Percentiles rank a stretch among this genome's conserved stretches.
Evolutionary conservation across 495 filamentous ascomycete species (phyloP).

Genomic region (Trichocladium uniseriatum): DNA sequence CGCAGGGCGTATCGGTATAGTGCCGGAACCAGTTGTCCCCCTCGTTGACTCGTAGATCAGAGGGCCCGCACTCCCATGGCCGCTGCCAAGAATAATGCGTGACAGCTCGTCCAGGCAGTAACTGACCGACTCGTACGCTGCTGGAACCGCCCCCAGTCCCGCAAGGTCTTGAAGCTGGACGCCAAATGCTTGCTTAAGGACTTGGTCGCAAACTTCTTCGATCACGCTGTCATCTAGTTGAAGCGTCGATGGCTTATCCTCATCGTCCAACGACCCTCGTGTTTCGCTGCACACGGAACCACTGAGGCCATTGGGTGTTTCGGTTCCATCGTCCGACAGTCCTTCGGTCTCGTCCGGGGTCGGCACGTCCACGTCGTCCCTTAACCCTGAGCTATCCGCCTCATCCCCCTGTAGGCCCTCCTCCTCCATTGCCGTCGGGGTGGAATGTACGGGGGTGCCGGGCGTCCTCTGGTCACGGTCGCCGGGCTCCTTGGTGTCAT

Average conservation of each 20-base stretch:
- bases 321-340: neutral
- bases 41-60: slow-evolving; percentile 3
- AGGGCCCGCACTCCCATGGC: neutral
- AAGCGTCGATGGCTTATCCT: neutral
- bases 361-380: neutral
- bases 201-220: slow-evolving; percentile 17
- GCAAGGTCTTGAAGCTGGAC: slow-evolving; percentile 21
- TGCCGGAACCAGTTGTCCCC: neutral
- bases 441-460: neutral
- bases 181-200: slow-evolving; percentile 19
- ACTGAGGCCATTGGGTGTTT: neutral
- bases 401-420: neutral
- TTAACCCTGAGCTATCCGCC: neutral
- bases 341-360: neutral
- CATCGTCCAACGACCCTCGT: neutral
- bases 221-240: slow-evolving; percentile 9
- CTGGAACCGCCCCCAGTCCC: slow-evolving; percentile 3
- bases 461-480: neutral
- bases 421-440: neutral
- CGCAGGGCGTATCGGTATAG: neutral
- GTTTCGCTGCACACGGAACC: neutral
- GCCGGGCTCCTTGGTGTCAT: neutral
- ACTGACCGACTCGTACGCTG: slow-evolving; percentile 15
- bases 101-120: slow-evolving; percentile 23
- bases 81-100: slow-evolving; percentile 11